Conservation (phyloP, 257 asterid species). For the Nicotiana otophora region DNA sequence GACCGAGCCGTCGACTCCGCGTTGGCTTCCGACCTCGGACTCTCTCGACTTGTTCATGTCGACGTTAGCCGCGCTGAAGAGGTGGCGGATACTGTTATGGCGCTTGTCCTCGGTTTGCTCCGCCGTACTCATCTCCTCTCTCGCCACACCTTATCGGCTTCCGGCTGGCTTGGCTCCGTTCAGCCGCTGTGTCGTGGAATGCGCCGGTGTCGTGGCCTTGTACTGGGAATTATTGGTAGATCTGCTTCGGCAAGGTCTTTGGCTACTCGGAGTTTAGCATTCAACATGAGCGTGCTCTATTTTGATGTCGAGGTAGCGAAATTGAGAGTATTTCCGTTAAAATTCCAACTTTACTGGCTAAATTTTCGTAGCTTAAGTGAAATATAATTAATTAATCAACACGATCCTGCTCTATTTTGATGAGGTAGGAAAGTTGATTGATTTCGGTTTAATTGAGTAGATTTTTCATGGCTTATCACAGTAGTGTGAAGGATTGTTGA, state of each 20-base stretch:
- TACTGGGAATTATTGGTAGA: conserved; percentile 91
- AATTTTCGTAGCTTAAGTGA: neutral
- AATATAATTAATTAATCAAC: conserved; percentile 10
- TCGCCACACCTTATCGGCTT: conserved; percentile 77
- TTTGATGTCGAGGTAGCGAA: conserved; percentile 66
- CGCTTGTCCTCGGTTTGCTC: conserved; percentile 73
- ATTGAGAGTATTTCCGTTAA: neutral
- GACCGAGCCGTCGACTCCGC: conserved; percentile 86
- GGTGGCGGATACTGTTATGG: conserved; percentile 99
- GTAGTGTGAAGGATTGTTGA: neutral
- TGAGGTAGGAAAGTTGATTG: conserved; percentile 31
- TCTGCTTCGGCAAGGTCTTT: conserved; percentile 88
- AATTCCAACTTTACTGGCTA: neutral
- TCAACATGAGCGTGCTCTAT: conserved; percentile 91
- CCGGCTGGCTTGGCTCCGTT: conserved; percentile 98
- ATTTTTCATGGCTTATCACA: neutral
- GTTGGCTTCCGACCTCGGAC: conserved; percentile 77
- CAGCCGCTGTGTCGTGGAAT: conserved; percentile 99
- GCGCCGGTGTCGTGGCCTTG: conserved; percentile 70
- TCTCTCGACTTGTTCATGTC: conserved; percentile 70
- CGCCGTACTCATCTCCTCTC: conserved; percentile 95
- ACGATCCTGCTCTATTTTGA: conserved; percentile 90
- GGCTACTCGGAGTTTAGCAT: conserved; percentile 89
- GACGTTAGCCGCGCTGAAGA: conserved; percentile 94
- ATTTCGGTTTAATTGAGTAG: neutral